These are phyloP conservation scores for Cryptococcus deneoformans DNA, from an alignment of 1,284 basidiomycete species.

Conservation along the genomic window DNA sequence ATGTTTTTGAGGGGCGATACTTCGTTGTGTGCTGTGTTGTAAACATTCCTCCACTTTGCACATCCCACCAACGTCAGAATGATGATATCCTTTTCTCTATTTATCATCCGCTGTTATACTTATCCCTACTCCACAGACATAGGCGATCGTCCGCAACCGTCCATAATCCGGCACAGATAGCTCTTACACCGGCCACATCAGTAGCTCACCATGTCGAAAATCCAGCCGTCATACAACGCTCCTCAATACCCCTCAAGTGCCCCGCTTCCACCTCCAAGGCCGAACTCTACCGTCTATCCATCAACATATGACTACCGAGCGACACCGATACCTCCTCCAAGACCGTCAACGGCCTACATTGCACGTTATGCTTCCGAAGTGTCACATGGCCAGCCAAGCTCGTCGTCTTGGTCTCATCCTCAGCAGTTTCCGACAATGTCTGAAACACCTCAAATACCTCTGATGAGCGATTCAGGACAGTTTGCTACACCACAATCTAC, in stretches of 20 bases:
- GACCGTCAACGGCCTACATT: constrained; percentile 9
- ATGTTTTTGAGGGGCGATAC: neutral
- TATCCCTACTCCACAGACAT: neutral
- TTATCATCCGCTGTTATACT: neutral
- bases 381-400: neutral
- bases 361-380: constrained; percentile 3
- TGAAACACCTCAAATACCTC: neutral
- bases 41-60: too few species aligned
- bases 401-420: neutral
- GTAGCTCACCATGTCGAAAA: neutral
- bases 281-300: neutral
- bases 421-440: neutral
- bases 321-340: neutral
- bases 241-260: neutral
- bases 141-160: neutral
- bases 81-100: neutral
- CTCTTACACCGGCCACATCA: neutral
- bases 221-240: neutral
- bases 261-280: neutral
- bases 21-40: too few species aligned
- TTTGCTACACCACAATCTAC: neutral
- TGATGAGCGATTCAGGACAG: neutral
- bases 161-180: neutral
- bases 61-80: too few species aligned
- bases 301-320: neutral